Conservation (phyloP, 306 rosid genomes). For the Benincasa hispida region DNA sequence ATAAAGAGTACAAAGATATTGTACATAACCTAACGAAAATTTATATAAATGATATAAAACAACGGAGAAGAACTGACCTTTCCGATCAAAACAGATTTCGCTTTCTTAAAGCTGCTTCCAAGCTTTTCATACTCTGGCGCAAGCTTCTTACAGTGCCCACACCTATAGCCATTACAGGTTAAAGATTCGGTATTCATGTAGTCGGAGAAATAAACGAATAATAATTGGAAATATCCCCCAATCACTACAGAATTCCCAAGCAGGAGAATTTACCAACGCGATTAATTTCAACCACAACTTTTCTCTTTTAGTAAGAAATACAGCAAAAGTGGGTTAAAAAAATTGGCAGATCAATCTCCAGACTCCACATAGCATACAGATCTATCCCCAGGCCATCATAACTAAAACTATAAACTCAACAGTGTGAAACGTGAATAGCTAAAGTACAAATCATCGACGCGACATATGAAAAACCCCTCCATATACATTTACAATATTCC, state of each 20-base stretch:
- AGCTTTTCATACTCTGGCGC: conserved; percentile 84
- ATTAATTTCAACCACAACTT: neutral
- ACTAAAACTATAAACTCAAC: neutral
- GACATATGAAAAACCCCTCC: neutral
- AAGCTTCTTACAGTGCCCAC: conserved; percentile 90
- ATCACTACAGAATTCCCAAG: neutral
- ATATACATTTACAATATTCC: neutral
- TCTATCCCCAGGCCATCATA: neutral
- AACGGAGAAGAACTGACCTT: conserved; percentile 34
- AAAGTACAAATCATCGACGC: neutral
- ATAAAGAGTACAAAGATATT: neutral
- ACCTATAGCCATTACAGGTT: conserved; percentile 32
- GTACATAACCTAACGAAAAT: neutral
- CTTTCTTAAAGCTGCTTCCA: conserved; percentile 55
- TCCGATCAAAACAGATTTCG: conserved; percentile 54
- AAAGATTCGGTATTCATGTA: neutral
- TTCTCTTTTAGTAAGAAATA: neutral
- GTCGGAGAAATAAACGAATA: neutral
- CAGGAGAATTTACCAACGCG: neutral
- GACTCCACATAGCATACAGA: neutral
- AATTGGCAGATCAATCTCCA: neutral
- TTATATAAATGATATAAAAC: neutral
- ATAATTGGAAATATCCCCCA: neutral
- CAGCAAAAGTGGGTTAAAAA: neutral
- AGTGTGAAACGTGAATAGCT: neutral